Percentiles rank a stretch among this genome's conserved stretches.
phyloP scores from a whole-genome alignment of 345 rosid species.

The Lumnitzera littorea region DNA sequence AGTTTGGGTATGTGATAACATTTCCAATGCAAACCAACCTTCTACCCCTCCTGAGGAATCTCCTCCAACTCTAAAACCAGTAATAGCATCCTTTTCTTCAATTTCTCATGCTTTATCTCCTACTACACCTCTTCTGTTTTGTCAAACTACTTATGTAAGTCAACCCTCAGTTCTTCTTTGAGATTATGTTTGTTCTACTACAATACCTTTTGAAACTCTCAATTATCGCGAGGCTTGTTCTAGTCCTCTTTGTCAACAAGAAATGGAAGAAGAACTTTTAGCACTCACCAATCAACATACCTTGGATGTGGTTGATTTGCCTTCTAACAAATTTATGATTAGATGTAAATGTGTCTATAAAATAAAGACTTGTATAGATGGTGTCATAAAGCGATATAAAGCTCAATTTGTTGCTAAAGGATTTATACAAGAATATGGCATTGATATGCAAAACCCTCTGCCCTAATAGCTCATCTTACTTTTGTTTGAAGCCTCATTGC shows the following conservation, averaged over 20 bases:
- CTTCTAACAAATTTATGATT: neutral
- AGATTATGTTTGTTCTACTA: neutral
- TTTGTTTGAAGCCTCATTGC: neutral
- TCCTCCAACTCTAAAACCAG: neutral
- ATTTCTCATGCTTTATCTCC: neutral
- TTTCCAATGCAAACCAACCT: neutral
- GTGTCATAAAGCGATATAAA: neutral
- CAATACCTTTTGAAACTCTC: neutral
- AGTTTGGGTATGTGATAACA: neutral
- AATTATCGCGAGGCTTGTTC: neutral
- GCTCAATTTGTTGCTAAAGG: neutral
- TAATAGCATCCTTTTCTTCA: no score
- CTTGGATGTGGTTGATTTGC: no score
- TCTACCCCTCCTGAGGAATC: neutral
- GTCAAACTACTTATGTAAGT: neutral
- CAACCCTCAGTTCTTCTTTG: neutral
- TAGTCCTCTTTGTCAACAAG: slow-evolving; percentile 1
- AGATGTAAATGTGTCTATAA: slow-evolving; percentile 3
- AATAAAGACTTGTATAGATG: neutral
- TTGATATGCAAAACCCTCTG: slow-evolving; percentile 6
- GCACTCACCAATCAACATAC: neutral
- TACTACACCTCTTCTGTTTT: neutral
- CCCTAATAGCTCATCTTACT: neutral
- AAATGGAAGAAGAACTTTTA: neutral
- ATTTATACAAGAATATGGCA: neutral